Conservation (phyloP, 495 filamentous ascomycete species). For the Trichoderma orchidacearum region DNA sequence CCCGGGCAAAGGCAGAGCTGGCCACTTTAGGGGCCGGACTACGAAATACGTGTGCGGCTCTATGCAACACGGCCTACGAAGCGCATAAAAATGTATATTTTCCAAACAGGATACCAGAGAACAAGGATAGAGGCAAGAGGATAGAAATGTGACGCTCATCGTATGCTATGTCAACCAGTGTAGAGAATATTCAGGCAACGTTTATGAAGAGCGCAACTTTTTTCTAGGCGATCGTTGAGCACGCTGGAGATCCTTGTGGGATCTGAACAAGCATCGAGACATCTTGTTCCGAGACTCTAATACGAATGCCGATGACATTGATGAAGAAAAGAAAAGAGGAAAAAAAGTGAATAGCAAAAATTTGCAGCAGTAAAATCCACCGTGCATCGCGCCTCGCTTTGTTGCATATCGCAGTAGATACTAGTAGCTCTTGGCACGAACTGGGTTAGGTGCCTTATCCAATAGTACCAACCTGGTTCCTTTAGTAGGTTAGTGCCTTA, state of each 20-base stretch:
- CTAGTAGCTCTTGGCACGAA: no score
- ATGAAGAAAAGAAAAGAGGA: conserved; percentile 40
- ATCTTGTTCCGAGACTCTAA: conserved; percentile 99
- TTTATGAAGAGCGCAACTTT: conserved; percentile 47
- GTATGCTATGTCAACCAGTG: conserved; percentile 31
- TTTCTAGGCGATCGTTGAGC: conserved; percentile 98
- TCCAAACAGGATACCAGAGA: background rate
- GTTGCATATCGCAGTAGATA: background rate
- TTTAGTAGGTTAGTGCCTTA: no score
- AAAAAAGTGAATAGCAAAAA: background rate
- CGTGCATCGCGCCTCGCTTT: background rate
- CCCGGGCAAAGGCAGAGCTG: background rate
- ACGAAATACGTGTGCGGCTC: conserved; percentile 3
- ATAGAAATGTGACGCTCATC: conserved; percentile 29
- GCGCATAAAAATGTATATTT: background rate
- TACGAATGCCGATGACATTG: conserved; percentile 90
- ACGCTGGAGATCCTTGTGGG: conserved; percentile 69
- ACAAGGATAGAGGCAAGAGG: background rate
- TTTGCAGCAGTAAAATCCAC: background rate
- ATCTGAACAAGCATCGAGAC: conserved; percentile 91
- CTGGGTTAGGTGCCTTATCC: no score
- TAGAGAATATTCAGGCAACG: conserved; percentile 42
- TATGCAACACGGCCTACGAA: background rate
- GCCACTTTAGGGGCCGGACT: background rate
- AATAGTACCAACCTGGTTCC: no score